Base-by-base conservation (phyloP, 2,329 filamentous ascomycete species). In the Thermothelomyces thermophilus region DNA sequence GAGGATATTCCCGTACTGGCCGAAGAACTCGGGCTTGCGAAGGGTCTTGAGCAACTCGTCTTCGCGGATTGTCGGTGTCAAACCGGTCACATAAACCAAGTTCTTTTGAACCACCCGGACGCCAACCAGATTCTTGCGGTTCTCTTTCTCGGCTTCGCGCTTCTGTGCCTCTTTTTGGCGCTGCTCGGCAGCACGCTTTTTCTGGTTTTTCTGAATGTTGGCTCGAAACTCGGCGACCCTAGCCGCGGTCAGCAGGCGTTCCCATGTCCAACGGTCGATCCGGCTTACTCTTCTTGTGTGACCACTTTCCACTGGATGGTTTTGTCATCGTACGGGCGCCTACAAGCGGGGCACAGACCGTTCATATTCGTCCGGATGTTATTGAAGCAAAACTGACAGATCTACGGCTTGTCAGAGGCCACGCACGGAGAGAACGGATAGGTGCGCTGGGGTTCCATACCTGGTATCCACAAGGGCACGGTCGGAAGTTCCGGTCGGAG, bases 371-470 rank as follows among this genome's bases (percentile, higher is more conserved):
- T 95, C 72, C 94, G 95, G 68, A 98, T 94, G 68, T 97, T 98
- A 72, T 98, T 96, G 75, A 91, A 98, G 73, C 93, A 98, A 71
- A 98, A 98, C 75, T 98, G 94, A 70, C 93, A 98, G 67, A 98
- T 91, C 90, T 96, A 63, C 40, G 41, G 13, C 39, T 43, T 20
- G 46, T 57, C 16, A 53, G 52, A 36, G 11, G 44, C 35, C 11
- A 14, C 24, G 30, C 37, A n/a, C n/a, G 35, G 26, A 31, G 39
- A 17, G 10, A 28, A 22, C n/a, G 40, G 22, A 34, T 41, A 17
- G 22, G 17, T 17, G 22, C 26, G 17, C 43, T 10, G 5, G 24
- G 39, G 41, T 24, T n/a, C 49, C 76, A 56, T 79, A 96, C 91
- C 82, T 97, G 91, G 65, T 98, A 98, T 55, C 93, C 93, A 66